phyloP scores from a whole-genome alignment of 73 alveolate species.

The Paramecium biaurelia region DNA sequence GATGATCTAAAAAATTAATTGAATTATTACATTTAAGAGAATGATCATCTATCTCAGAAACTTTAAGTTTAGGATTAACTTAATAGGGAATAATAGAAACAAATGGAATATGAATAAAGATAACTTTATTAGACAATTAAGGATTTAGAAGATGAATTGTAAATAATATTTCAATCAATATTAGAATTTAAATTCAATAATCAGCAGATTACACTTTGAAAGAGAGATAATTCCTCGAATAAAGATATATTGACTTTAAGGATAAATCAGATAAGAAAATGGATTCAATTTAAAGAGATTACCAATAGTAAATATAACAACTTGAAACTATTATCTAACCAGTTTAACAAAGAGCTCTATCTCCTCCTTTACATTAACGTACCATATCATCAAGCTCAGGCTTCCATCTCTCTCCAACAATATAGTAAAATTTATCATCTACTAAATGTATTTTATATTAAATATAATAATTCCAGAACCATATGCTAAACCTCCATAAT shows the following conservation, averaged over 20 bases:
- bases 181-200: not conserved
- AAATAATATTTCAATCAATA: not conserved
- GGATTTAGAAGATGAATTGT: slow-evolving; percentile 23
- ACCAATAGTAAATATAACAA: not conserved
- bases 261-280: slow-evolving; percentile 27
- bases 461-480: not conserved
- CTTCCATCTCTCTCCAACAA: not conserved
- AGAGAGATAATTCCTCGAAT: not conserved
- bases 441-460: not conserved
- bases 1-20: slow-evolving; percentile 13
- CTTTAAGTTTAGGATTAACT: not conserved
- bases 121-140: not conserved
- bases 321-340: not conserved
- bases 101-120: not conserved
- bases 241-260: not conserved
- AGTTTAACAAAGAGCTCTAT: not conserved
- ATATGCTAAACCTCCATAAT: not conserved
- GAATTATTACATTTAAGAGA: not conserved
- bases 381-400: not conserved
- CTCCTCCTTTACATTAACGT: not conserved
- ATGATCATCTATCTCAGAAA: not conserved
- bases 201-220: slow-evolving; percentile 41
- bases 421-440: not conserved
- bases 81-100: not conserved
- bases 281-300: slow-evolving; percentile 1